Evolutionary conservation across 306 rosid species (phyloP), one percentile per base, ranked within the genome.

Genomic region (Trifolium subterraneum): DNA sequence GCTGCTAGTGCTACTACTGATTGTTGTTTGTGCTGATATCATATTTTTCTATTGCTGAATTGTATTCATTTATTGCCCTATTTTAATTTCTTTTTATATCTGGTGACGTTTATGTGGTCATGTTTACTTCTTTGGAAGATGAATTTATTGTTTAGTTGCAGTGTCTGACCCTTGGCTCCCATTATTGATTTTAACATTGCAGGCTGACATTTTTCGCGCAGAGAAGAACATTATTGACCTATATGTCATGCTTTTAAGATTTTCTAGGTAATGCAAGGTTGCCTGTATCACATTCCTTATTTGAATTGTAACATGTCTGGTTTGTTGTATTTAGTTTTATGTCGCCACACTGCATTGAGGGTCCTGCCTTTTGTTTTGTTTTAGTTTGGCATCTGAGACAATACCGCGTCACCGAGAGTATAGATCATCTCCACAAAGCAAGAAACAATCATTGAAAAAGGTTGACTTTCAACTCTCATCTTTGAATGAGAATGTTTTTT

Each of bases 171-270:
- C 15, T 66, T 22, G 55, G 68, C 63, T 78, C 23, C 62, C 39
- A 15, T 65, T 71, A 10, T 47, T 76, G 36, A 4, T 80, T 74
- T 51, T 81, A 71, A 18, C 33, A 42, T 91, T 84, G 75, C 84
- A 94, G 98, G 98, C 96, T 66, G 89, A 88, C 82, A 91, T 91
- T 82, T 94, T 94, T 84, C 97, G 97, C 27, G 77, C 79, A 7
- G 98, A 94, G 89, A 90, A 74, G 82, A 94, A 90, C 86, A 82
- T 87, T 59, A 83, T 94, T 62, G 97, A 94, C 83, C 90, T 94
- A 52, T 94, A 94, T 71, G 87, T 90, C 58, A 91, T 94, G 97
- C 96, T 94, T 68, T 86, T 94, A 74, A 84, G 98, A 73, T 94
- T 84, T 85, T 94, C 98, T 66, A 88, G 98, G 98, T 94, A 88